Evolutionary conservation across 306 rosid species (phyloP).

Genomic region (apple (Malus domestica)): DNA sequence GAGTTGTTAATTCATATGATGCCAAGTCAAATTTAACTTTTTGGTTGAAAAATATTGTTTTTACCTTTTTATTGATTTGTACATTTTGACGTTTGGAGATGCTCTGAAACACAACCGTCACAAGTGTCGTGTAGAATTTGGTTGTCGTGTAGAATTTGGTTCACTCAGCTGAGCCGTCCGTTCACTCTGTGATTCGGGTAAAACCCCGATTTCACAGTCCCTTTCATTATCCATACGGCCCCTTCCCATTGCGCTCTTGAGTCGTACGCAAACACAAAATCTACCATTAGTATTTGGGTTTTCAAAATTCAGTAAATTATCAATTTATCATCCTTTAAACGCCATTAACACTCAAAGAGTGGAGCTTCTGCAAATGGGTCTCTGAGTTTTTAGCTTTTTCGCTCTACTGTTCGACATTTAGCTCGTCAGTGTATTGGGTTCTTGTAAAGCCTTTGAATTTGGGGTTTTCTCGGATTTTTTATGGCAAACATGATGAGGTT

Average conservation of each 20-base stretch:
- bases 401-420: not conserved
- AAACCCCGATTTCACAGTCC: too few species aligned
- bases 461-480: not conserved
- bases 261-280: not conserved
- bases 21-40: too few species aligned
- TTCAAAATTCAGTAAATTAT: not conserved
- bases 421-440: not conserved
- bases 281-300: not conserved
- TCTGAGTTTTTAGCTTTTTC: not conserved
- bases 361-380: constrained; percentile 6
- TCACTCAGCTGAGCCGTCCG: too few species aligned
- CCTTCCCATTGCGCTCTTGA: not conserved
- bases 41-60: too few species aligned
- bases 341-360: not conserved
- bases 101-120: not conserved
- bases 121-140: not conserved
- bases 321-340: not conserved
- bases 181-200: too few species aligned
- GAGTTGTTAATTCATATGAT: too few species aligned
- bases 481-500: constrained; percentile 25
- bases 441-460: not conserved
- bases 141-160: too few species aligned
- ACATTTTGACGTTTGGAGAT: too few species aligned
- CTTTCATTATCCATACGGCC: too few species aligned
- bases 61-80: too few species aligned